These are phyloP conservation scores for Geotrichum carabidarum DNA, from an alignment of 1,139 yeast genomes.

Conservation along the genomic window DNA sequence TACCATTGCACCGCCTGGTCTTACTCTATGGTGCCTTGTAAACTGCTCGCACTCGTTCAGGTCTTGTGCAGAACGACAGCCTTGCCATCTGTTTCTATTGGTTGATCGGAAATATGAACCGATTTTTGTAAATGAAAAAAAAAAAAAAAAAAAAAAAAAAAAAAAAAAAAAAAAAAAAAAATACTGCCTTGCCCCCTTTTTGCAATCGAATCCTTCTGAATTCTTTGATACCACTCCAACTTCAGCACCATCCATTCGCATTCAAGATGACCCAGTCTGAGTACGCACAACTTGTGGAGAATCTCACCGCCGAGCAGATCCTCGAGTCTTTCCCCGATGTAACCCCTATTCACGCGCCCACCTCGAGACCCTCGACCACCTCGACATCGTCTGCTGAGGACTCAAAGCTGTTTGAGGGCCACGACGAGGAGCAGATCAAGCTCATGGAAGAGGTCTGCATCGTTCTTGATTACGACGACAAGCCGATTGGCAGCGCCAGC, in stretches of 20 bases:
- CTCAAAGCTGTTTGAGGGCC: conserved; percentile 59
- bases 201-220: neutral
- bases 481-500: conserved; percentile 88
- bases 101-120: too few relatives aligned
- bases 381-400: conserved; percentile 24
- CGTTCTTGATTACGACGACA: conserved; percentile 81
- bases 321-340: conserved; percentile 55
- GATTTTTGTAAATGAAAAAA: too few relatives aligned
- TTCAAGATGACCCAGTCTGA: conserved; percentile 20
- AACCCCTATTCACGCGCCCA: conserved; percentile 14
- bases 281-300: conserved; percentile 52
- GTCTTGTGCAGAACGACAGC: too few relatives aligned
- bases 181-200: neutral
- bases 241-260: conserved; percentile 23
- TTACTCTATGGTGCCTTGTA: too few relatives aligned
- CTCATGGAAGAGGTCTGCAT: conserved; percentile 96
- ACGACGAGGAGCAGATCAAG: conserved; percentile 88
- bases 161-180: conserved; percentile 1
- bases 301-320: conserved; percentile 48
- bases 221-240: neutral
- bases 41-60: too few relatives aligned
- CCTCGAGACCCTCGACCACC: conserved; percentile 14
- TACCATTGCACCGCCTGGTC: too few relatives aligned
- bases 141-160: neutral
- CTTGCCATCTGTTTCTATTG: too few relatives aligned